These are phyloP conservation scores for Penicillium roqueforti DNA, from an alignment of 495 filamentous ascomycete species.

Conservation along the genomic window DNA sequence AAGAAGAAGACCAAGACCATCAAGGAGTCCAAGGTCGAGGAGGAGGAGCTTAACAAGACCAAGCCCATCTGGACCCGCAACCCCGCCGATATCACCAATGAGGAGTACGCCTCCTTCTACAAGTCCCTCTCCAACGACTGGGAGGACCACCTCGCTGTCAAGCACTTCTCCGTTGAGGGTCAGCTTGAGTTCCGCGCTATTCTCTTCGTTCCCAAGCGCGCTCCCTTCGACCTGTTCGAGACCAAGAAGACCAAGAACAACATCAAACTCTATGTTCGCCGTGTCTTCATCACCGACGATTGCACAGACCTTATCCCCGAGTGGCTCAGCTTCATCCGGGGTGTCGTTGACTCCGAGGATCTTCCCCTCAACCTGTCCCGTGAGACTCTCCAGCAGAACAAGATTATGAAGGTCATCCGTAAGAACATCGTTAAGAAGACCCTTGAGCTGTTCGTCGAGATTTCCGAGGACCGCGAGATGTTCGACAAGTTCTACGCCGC, in stretches of 20 bases:
- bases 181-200: constrained; percentile 99
- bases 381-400: constrained; percentile 99
- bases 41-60: constrained; percentile 99
- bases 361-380: constrained; percentile 98
- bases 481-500: constrained; percentile 99
- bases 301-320: constrained; percentile 98
- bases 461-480: constrained; percentile 97
- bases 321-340: constrained; percentile 99
- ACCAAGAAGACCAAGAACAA: constrained; percentile 99
- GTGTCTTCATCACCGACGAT: constrained; percentile 99
- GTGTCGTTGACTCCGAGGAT: constrained; percentile 99
- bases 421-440: constrained; percentile 99
- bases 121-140: constrained; percentile 98
- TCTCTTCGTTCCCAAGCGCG: constrained; percentile 98
- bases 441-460: constrained; percentile 97
- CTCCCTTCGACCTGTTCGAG: constrained; percentile 99
- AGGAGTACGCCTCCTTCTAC: constrained; percentile 99
- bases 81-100: constrained; percentile 87
- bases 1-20: constrained; percentile 97
- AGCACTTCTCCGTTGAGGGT: constrained; percentile 99
- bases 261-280: constrained; percentile 99
- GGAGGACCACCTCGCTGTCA: constrained; percentile 99
- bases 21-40: constrained; percentile 97
- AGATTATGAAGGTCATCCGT: constrained; percentile 99
- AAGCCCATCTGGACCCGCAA: constrained; percentile 99